Conservation (phyloP, 768 basidiomycete species). For the Lentinula aciculospora region DNA sequence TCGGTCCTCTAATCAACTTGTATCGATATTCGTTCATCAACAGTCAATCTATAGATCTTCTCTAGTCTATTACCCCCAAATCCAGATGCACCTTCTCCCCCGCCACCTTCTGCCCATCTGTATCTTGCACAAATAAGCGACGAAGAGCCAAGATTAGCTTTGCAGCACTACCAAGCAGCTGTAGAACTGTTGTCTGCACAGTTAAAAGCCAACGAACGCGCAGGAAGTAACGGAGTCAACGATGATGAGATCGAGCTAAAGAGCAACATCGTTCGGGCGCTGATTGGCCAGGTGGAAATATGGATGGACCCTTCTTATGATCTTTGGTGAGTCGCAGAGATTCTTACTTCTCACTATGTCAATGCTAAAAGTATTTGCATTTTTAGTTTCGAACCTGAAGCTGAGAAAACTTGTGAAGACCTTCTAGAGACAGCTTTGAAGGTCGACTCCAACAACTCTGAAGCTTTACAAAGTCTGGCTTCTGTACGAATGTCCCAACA, state of each 20-base stretch:
- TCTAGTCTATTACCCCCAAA: constrained; percentile 43
- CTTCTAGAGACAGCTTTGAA: constrained; percentile 69
- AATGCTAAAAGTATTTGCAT: too few relatives aligned
- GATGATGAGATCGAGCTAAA: constrained; percentile 56
- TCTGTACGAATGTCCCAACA: constrained; percentile 88
- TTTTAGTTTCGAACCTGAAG: constrained; percentile 71
- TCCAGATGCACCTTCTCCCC: constrained; percentile 49
- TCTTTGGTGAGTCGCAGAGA: constrained; percentile 60
- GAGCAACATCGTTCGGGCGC: constrained; percentile 67
- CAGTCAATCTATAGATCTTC: constrained; percentile 14
- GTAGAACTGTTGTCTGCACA: constrained; percentile 63
- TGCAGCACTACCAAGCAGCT: constrained; percentile 77
- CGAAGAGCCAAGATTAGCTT: constrained; percentile 65
- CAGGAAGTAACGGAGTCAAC: constrained; percentile 27
- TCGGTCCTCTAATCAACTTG: constrained; percentile 18
- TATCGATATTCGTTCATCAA: neutral
- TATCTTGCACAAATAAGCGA: constrained; percentile 86
- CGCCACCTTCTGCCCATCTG: constrained; percentile 77
- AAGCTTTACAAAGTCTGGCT: constrained; percentile 75
- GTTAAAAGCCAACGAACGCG: constrained; percentile 71
- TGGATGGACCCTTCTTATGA: constrained; percentile 94
- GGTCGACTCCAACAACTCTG: constrained; percentile 68
- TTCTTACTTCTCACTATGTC: too few relatives aligned
- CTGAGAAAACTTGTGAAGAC: constrained; percentile 76
- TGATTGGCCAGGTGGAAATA: constrained; percentile 88